phyloP scores from a whole-genome alignment of 805 yeast species.

The Candida namnaoensis region DNA sequence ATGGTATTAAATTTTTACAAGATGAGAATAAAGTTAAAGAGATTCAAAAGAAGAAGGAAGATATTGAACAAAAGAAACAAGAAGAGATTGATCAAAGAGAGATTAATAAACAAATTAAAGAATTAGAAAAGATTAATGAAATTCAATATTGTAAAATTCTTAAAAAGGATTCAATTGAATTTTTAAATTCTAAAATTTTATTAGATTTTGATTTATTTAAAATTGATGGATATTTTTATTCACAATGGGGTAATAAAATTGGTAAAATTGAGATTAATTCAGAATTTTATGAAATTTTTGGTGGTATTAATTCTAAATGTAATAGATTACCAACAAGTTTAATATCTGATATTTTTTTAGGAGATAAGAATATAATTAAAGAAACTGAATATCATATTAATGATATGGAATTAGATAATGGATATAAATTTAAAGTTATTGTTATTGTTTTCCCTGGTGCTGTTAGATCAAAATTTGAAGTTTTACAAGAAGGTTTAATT shows the following conservation, averaged over 20 bases:
- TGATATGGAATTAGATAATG: conserved; percentile 1
- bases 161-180: background rate
- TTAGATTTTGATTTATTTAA: conserved; percentile 2
- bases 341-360: conserved; percentile 3
- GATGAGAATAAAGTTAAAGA: background rate
- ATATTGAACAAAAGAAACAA: background rate
- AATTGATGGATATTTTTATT: conserved; percentile 9
- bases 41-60: no score
- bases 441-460: conserved; percentile 1
- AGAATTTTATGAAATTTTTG: conserved; percentile 7
- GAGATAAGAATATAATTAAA: conserved; percentile 2
- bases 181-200: conserved; percentile 6
- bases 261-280: conserved; percentile 4
- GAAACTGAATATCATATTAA: background rate
- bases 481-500: background rate
- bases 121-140: no score
- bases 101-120: no score
- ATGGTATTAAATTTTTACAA: background rate
- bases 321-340: conserved; percentile 8
- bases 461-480: background rate
- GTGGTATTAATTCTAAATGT: conserved; percentile 2
- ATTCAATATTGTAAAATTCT: conserved; percentile 2
- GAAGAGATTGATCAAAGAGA: background rate
- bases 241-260: conserved; percentile 3
- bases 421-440: background rate